Base-by-base conservation (phyloP, 179 eudicot species). In the Carnegiea gigantea region DNA sequence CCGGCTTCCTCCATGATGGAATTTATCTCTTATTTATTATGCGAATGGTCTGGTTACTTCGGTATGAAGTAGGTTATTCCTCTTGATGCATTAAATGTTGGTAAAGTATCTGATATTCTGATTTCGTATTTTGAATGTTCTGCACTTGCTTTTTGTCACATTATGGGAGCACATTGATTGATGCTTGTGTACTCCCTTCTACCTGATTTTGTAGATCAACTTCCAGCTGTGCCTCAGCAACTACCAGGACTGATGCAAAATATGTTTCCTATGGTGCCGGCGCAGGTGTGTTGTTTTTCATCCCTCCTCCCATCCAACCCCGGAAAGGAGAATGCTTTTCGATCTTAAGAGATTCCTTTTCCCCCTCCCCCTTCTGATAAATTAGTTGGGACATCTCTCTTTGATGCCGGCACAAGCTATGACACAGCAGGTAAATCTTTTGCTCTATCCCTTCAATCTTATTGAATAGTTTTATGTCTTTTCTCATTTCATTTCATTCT, bases 1-100 rank as follows among this genome's bases (percentile, higher is more conserved):
- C 82, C 86, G 86, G 88, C 92, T 89, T 83, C 92, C 84, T 89
- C 90, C 89, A 82, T 92, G 91, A 85, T 90, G 93, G 91, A 89
- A 79, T 84, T 89, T 88, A 83, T 91, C 87, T 89, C 91, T 90
- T 87, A 82, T 89, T 86, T 87, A 85, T 87, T 88, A 75, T 88
- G 89, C 83, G 89, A 90, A 78, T 93, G 91, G 62, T 91, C 85
- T 80, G 87, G 78, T 87, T 78, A 78, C 73, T 60, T 91, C 88
- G 95, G 97, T 91, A 94, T 80, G 97, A 76, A 79, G 68, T 84
- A 84, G 90, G 85, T 81, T 81, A 78, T 86, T 82, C 30, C 68
- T 77, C 70, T 79, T 85, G 83, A 77, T 80, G 81, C 76, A 73
- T 64, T 64, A 82, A 26, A 80, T 74, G 81, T 80, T 84, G 75